Evolutionary conservation across 208 protist species (phyloP).

Genomic region (Leptomonas seymouri): DNA sequence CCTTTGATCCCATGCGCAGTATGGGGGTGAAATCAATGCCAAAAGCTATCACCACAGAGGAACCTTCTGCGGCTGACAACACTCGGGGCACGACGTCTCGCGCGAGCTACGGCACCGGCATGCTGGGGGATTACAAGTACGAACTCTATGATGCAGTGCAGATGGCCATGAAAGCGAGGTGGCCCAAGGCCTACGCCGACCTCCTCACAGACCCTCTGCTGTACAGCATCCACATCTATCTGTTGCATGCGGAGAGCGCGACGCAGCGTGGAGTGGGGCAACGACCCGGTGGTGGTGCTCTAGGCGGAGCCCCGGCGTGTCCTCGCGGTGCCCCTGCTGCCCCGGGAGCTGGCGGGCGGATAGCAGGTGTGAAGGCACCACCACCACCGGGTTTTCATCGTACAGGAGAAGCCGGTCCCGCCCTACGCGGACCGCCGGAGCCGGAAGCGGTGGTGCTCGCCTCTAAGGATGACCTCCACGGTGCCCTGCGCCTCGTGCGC

Average conservation of each 20-base stretch:
- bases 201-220: conserved; percentile 28
- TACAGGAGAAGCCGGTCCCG: not conserved
- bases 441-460: conserved; percentile 18
- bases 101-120: conserved; percentile 14
- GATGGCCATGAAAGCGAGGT: conserved; percentile 12
- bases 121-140: conserved; percentile 13
- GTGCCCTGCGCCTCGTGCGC: conserved; percentile 40
- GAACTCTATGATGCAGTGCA: conserved; percentile 28
- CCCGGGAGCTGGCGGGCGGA: not conserved
- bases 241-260: conserved; percentile 30
- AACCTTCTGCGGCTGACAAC: not conserved
- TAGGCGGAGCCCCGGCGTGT: not conserved
- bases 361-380: conserved; percentile 4
- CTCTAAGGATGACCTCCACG: conserved; percentile 35
- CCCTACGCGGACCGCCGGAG: not conserved
- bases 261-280: conserved; percentile 1
- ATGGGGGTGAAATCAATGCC: conserved; percentile 10
- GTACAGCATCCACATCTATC: conserved; percentile 34
- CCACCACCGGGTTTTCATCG: not conserved
- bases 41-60: not conserved
- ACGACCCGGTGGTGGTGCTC: not conserved
- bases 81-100: not conserved
- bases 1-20: conserved; percentile 9
- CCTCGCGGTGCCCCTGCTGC: not conserved
- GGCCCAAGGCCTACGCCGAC: conserved; percentile 12